Base-by-base conservation (phyloP, 495 filamentous ascomycete species). In the Penicillium verhagenii region DNA sequence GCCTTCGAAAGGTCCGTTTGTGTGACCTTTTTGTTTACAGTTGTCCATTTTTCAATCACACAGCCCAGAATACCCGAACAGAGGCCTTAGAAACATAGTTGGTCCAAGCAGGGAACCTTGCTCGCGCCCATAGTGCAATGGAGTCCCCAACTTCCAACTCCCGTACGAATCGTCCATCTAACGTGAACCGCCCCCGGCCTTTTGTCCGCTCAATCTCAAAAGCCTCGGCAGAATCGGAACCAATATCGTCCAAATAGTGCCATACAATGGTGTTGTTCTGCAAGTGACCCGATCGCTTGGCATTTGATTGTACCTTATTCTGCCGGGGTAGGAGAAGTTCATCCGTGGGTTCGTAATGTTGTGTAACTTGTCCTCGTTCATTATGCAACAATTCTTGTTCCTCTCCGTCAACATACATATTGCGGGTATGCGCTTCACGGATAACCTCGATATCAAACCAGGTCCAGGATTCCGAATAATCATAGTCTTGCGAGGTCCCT, bases 391-490 rank as follows among this genome's bases (percentile, higher is more conserved):
- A 37, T 28, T 56, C 55, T 25, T 66, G 57, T 20, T 64, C 54
- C 5, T 21, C 47, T 9, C 56, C 52, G 4, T 66, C 25, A 11
- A 33, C 45, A 52, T 62, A 61, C 53, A 64, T 69, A n/a, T 53
- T 60, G 14, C 39, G 33, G 16, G 23, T 46, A 24, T 72, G 68
- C 7, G 70, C 68, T 0, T 49, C 54, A 18, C 40, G 68, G 18
- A 72, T 61, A 3, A 77, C 57, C 26, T 85, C 84, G 4, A 74
- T 79, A 40, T 89, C 87, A 59, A 90, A 90, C 87, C 87, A 92
- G 0, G 86, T 89, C 65, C 70, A 88, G 0, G 85, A 86, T 6
- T 60, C 68, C 4, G 68, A 52, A 59, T 82, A 89, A n/a, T 77
- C 81, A 37, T 78, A 68, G 5, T 70, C 62, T 28, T 72, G 56